These are phyloP conservation scores for Hypoxylon perforatum DNA, from an alignment of 495 filamentous ascomycete species.

Conservation along the genomic window DNA sequence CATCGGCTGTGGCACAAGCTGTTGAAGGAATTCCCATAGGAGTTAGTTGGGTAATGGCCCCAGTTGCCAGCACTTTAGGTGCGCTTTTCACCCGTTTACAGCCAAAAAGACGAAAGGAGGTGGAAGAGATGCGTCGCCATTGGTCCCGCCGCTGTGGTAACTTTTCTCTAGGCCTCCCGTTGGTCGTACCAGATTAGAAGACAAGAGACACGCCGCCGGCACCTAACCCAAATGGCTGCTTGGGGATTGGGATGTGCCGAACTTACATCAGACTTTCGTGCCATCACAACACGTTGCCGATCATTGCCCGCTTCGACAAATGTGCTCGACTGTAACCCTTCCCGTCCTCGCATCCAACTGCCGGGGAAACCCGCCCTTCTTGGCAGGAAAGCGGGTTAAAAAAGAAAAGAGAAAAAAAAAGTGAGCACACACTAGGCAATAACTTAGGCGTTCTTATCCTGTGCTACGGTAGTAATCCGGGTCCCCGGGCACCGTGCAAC, in stretches of 20 bases:
- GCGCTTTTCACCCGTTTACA: conserved; percentile 6
- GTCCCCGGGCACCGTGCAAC: conserved; percentile 31
- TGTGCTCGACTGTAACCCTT: conserved; percentile 20
- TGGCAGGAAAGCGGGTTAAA: too few species aligned
- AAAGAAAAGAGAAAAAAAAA: too few species aligned
- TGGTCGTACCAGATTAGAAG: conserved; percentile 22
- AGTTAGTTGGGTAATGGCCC: too few species aligned
- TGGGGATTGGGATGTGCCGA: conserved; percentile 36
- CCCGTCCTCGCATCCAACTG: conserved; percentile 41
- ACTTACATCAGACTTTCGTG: conserved; percentile 34
- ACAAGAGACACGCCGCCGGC: too few species aligned
- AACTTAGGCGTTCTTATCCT: too few species aligned
- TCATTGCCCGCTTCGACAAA: conserved; percentile 24
- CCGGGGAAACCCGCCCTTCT: conserved; percentile 15
- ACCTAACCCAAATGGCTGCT: conserved; percentile 30
- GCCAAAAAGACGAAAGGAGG: background rate
- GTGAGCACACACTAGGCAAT: too few species aligned
- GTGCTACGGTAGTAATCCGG: conserved; percentile 10
- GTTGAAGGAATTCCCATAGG: too few species aligned
- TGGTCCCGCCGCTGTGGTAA: conserved; percentile 42
- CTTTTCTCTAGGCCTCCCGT: conserved; percentile 23
- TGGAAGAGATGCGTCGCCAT: conserved; percentile 3
- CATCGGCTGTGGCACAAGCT: too few species aligned
- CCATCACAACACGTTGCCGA: conserved; percentile 18
- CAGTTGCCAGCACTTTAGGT: too few species aligned